Evolutionary conservation across 2,329 filamentous ascomycete species (phyloP).

Genomic region (Sporothrix euskadiensis): DNA sequence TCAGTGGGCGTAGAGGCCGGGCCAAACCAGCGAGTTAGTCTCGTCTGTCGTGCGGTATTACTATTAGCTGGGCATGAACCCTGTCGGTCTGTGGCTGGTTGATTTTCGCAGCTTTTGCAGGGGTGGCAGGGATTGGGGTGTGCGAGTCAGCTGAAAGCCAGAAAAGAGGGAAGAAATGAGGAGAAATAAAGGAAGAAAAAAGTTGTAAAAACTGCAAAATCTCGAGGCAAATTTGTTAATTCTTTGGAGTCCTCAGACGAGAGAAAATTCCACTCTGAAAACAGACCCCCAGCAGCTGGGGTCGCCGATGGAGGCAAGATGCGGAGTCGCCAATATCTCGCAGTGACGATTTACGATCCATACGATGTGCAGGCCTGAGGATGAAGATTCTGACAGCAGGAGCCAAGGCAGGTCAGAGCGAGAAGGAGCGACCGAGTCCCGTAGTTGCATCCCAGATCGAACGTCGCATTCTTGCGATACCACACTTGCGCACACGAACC

Average conservation of each 20-base stretch:
- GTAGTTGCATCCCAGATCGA: conserved; percentile 4
- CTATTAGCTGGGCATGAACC: conserved; percentile 19
- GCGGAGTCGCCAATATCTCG: neutral
- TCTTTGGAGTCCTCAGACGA: neutral
- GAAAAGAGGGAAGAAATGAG: neutral
- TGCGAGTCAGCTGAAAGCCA: conserved; percentile 23
- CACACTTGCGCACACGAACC: neutral
- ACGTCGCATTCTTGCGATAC: neutral
- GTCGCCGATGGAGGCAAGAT: neutral
- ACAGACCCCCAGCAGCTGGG: neutral
- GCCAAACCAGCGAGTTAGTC: conserved; percentile 4
- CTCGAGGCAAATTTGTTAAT: too few relatives aligned
- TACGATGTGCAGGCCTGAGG: neutral
- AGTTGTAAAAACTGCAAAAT: neutral
- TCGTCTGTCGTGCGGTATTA: neutral
- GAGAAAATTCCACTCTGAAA: neutral
- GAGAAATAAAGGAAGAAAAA: neutral
- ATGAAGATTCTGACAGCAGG: neutral
- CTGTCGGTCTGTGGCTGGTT: conserved; percentile 24
- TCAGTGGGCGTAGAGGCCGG: neutral
- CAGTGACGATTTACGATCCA: neutral
- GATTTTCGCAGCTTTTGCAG: neutral
- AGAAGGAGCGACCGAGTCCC: neutral
- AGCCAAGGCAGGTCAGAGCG: neutral
- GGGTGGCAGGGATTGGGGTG: conserved; percentile 14